Evolutionary conservation across 1,284 basidiomycete genomes (phyloP), one percentile per base, ranked within the genome.

Genomic region (Leccinum pseudoinsigne): DNA sequence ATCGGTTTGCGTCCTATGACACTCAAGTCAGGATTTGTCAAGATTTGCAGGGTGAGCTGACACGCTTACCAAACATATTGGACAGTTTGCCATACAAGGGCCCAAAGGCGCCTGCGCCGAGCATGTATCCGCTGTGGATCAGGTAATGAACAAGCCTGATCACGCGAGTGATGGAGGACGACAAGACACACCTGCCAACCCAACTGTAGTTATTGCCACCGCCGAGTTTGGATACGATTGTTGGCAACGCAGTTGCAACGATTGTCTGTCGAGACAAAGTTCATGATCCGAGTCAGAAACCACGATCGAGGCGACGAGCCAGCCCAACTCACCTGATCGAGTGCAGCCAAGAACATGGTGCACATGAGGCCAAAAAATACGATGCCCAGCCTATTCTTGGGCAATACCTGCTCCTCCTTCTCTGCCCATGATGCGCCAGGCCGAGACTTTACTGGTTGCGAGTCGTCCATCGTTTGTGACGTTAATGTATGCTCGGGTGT

Each of bases 71-170:
- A n/a, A 80, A 75, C 47, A 88, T 79, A 71, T 90, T 87, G 3
- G 88, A 89, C 1, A 92, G 72, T 68, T 93, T 93, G 6, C 92
- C 92, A 67, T 92, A 93, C 2, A 92, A 68, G 0, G 92, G 89
- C 0, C 86, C 81, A 12, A 90, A 77, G 3, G 86, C 84, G n/a
- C 86, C 86, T 2, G 87, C 84, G 2, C 87, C 83, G 23, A 93
- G 83, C 18, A 94, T 79, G 72, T 93, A 94, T 42, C 91, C 85
- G 68, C 89, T 90, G 51, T 26, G 40, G 1, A 55, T 50, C 12
- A 18, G 3, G 34, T 16, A 12, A 40, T 64, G 42, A 62, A n/a
- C n/a, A 18, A 60, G 26, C 11, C 9, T 28, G 14, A 2, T 55
- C 16, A 62, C 14, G 31, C 57, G 60, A 9, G 4, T 53, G 11